Base-by-base conservation (phyloP, 257 asterid species). In the Datura wrightii region DNA sequence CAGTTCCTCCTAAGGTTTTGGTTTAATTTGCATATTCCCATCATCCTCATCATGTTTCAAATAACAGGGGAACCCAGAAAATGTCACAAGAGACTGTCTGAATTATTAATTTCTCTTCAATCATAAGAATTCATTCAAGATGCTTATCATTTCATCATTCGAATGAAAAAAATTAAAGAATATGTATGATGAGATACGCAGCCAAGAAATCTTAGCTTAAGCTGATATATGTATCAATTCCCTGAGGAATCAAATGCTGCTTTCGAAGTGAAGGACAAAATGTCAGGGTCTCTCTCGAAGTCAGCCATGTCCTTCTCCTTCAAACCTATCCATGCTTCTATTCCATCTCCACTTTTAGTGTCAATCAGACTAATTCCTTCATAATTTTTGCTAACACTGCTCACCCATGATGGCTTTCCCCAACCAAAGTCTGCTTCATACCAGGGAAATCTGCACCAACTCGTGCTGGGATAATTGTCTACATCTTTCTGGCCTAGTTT, bases 381-480 rank as follows among this genome's bases (percentile, higher is more conserved):
- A 5, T 6, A 2, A 2, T 55, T 3, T 34, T 5, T 66, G 60
- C 86, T 72, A 41, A 72, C 71, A 55, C 9, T 31, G 80, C 88
- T 85, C 10, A 79, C 78, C 90, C 90, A 87, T 1, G 10, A 44
- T 46, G 90, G 89, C 36, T 83, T 85, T 76, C 90, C 89, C 90
- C 87, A 80, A 5, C 86, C 88, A 79, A 87, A 82, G 53, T 82
- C 84, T n/a, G 69, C 86, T 72, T 85, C 84, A 6, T 76, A 67
- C 9, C 53, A 6, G 8, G 83, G 76, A 3, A 85, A 72, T 48
- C 16, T 58, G 16, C 88, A 85, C 88, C 80, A 66, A 42, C 88
- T 85, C 6, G 82, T 48, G 50, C 79, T 10, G 1, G 72, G 0
- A 44, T 50, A 70, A 8, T 19, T 63, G 34, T 84, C 85, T 39